These are phyloP conservation scores for Trypanosoma platydactyli DNA, from an alignment of 208 protist genomes.

Conservation along the genomic window DNA sequence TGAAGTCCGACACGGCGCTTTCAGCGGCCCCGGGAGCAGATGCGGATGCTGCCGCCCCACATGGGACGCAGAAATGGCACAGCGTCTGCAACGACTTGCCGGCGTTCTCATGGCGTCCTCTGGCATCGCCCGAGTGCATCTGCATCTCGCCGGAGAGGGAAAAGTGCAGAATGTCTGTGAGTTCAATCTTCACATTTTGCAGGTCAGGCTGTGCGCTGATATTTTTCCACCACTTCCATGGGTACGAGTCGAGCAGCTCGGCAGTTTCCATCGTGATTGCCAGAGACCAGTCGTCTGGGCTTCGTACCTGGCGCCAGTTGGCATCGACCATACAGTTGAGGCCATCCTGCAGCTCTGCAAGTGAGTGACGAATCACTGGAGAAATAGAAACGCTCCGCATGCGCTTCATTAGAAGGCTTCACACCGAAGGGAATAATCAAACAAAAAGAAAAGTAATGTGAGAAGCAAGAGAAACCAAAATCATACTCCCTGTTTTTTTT, in stretches of 20 bases:
- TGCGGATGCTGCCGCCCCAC: background rate
- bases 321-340: conserved; percentile 79
- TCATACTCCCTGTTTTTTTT: no score
- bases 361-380: conserved; percentile 46
- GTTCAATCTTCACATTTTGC: conserved; percentile 88
- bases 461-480: background rate
- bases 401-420: conserved; percentile 45
- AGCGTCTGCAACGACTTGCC: conserved; percentile 35
- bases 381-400: conserved; percentile 33
- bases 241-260: conserved; percentile 91
- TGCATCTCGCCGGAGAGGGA: conserved; percentile 88
- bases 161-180: conserved; percentile 92
- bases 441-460: conserved; percentile 8
- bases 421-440: background rate
- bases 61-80: conserved; percentile 12
- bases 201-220: conserved; percentile 66
- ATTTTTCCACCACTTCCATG: conserved; percentile 95
- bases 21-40: background rate
- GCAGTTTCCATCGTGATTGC: conserved; percentile 90
- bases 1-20: conserved; percentile 35
- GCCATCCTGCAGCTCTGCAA: conserved; percentile 79
- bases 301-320: conserved; percentile 67
- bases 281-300: conserved; percentile 81
- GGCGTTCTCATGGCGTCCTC: background rate
- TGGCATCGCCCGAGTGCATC: conserved; percentile 23